Percentiles rank a stretch among this genome's conserved stretches.
Conservation (phyloP, 2,329 filamentous ascomycete genomes). For the Tolypocladium album region DNA sequence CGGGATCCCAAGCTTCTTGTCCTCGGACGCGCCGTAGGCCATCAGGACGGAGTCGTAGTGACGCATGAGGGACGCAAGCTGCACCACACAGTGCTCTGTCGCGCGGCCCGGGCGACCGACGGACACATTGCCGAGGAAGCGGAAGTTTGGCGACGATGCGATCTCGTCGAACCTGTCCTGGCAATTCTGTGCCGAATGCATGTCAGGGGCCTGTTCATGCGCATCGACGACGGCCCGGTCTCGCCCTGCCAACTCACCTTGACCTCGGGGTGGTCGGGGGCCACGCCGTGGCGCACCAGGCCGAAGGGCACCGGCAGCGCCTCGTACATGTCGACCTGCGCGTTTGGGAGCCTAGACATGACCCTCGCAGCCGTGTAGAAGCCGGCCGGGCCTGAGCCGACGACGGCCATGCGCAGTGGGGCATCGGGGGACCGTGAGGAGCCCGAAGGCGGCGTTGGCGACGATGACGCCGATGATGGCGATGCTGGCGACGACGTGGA, state of each 20-base stretch:
- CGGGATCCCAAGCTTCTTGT: constrained; percentile 66
- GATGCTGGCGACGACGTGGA: not conserved
- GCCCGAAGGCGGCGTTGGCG: constrained; percentile 6
- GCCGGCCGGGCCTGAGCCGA: constrained; percentile 89
- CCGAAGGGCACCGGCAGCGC: constrained; percentile 86
- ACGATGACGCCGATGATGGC: constrained; percentile 6
- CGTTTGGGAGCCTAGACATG: constrained; percentile 61
- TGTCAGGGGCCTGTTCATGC: constrained; percentile 7
- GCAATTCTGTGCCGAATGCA: constrained; percentile 56
- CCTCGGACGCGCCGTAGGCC: constrained; percentile 82
- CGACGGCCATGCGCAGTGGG: constrained; percentile 70
- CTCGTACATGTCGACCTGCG: constrained; percentile 91
- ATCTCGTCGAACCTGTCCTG: constrained; percentile 89
- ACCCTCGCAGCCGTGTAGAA: constrained; percentile 90
- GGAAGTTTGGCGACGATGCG: constrained; percentile 70
- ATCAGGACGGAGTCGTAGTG: constrained; percentile 92
- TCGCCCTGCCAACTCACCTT: constrained; percentile 51
- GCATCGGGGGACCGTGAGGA: constrained; percentile 16
- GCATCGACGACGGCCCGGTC: not conserved
- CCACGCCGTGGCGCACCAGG: constrained; percentile 85
- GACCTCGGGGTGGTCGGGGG: constrained; percentile 96
- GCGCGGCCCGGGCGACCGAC: constrained; percentile 47
- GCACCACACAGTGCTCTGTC: constrained; percentile 40
- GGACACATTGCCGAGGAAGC: constrained; percentile 81
- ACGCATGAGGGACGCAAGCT: constrained; percentile 56